phyloP scores from a whole-genome alignment of 2,329 filamentous ascomycete genomes.

The Penicillium griseofulvum region DNA sequence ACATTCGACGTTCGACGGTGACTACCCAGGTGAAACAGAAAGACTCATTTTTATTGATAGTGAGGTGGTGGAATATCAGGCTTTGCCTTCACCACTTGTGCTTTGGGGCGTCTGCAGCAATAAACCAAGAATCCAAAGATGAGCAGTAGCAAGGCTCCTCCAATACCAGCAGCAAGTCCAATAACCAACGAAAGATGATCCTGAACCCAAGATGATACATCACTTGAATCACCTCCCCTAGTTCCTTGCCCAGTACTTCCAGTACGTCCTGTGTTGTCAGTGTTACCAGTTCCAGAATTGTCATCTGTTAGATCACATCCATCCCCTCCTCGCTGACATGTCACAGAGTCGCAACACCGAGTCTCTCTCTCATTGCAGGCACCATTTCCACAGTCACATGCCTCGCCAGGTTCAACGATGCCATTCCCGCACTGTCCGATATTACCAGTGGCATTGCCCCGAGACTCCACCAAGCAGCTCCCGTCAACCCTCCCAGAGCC shows the following conservation, averaged over 20 bases:
- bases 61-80: background rate
- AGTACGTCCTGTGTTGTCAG: background rate
- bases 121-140: background rate
- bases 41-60: background rate
- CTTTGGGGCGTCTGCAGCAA: background rate
- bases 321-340: background rate
- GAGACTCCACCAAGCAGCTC: background rate
- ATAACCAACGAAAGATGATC: background rate
- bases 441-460: background rate
- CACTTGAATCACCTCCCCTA: background rate
- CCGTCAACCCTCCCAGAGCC: background rate
- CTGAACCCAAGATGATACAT: background rate
- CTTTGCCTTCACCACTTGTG: background rate
- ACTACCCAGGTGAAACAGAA: too few species aligned
- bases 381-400: background rate
- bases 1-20: too few species aligned
- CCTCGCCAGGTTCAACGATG: background rate
- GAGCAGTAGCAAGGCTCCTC: background rate
- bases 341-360: background rate
- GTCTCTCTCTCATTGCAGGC: background rate
- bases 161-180: background rate
- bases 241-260: background rate
- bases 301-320: background rate
- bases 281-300: background rate
- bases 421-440: background rate